Evolutionary conservation across 306 rosid genomes (phyloP).

Genomic region (Arachis hypogaea): DNA sequence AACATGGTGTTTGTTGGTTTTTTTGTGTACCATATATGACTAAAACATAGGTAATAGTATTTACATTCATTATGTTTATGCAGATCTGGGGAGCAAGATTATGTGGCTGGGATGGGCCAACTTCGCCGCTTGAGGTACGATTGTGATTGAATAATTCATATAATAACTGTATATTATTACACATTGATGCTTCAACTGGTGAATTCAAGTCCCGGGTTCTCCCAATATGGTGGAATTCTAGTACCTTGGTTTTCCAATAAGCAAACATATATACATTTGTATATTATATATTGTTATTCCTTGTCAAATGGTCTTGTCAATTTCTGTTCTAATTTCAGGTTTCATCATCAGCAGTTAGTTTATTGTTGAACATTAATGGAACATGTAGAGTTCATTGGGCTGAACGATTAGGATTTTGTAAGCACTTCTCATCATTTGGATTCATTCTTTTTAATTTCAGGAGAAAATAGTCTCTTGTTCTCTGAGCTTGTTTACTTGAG

Average conservation of each 20-base stretch:
- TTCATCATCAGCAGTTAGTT: slow-evolving; percentile 55
- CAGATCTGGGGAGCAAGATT: slow-evolving; percentile 93
- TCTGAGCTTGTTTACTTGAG: slow-evolving; percentile 37
- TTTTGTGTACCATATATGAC: slow-evolving; percentile 27
- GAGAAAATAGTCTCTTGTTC: slow-evolving; percentile 28
- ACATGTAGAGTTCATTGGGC: slow-evolving; percentile 94
- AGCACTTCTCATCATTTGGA: slow-evolving; percentile 41
- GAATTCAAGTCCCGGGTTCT: too few species aligned
- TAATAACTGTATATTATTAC: neutral
- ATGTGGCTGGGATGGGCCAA: slow-evolving; percentile 79
- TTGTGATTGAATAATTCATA: slow-evolving; percentile 12
- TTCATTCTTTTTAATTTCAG: slow-evolving; percentile 32
- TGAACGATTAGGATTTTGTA: slow-evolving; percentile 83
- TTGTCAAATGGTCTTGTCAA: slow-evolving; percentile 37
- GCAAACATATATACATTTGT: too few species aligned
- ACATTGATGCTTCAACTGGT: too few species aligned
- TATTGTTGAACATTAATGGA: slow-evolving; percentile 84
- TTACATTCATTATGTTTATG: slow-evolving; percentile 35
- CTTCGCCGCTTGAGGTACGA: slow-evolving; percentile 76
- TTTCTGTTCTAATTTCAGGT: slow-evolving; percentile 61
- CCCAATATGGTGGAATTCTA: too few species aligned
- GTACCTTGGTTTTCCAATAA: too few species aligned
- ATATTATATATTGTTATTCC: slow-evolving; percentile 21
- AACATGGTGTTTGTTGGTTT: slow-evolving; percentile 35
- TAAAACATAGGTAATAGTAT: slow-evolving; percentile 25